Conservation (phyloP, 2,329 filamentous ascomycete genomes). For the Microcyclospora pomicola region DNA sequence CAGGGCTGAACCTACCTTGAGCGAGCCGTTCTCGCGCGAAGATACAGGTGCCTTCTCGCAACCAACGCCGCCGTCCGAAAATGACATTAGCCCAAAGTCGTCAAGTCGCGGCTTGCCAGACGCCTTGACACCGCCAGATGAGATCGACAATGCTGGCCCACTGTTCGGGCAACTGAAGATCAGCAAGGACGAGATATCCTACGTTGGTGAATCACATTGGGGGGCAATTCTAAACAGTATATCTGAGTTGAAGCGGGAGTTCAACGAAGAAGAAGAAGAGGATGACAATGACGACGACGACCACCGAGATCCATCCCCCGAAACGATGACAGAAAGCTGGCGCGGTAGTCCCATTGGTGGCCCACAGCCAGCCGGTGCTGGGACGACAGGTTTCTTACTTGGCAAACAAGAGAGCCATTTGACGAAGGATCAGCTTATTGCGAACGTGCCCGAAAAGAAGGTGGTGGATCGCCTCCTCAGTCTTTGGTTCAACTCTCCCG, state of each 20-base stretch:
- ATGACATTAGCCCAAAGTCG: constrained; percentile 7
- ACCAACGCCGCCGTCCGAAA: constrained; percentile 19
- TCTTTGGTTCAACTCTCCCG: constrained; percentile 23
- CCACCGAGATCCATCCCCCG: not conserved
- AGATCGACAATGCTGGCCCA: constrained; percentile 44
- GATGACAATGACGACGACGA: constrained; percentile 5
- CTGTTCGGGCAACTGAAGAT: constrained; percentile 75
- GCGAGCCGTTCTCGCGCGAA: not conserved
- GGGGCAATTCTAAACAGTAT: constrained; percentile 58
- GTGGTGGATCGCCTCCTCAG: constrained; percentile 18
- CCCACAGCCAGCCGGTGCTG: constrained; percentile 2
- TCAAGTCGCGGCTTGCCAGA: constrained; percentile 1
- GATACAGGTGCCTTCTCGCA: constrained; percentile 6
- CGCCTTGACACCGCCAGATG: constrained; percentile 4
- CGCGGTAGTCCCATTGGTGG: not conserved
- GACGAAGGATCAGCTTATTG: constrained; percentile 20
- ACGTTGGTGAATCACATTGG: constrained; percentile 75
- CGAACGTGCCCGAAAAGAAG: constrained; percentile 19
- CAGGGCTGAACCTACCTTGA: not conserved
- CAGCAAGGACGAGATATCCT: constrained; percentile 59
- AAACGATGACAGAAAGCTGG: not conserved
- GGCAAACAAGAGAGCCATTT: constrained; percentile 4
- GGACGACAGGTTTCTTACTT: constrained; percentile 16
- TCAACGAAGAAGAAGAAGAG: constrained; percentile 15
- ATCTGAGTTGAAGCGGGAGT: constrained; percentile 20